phyloP scores from a whole-genome alignment of 2,329 filamentous ascomycete species.

The Stromatinia cepivora region DNA sequence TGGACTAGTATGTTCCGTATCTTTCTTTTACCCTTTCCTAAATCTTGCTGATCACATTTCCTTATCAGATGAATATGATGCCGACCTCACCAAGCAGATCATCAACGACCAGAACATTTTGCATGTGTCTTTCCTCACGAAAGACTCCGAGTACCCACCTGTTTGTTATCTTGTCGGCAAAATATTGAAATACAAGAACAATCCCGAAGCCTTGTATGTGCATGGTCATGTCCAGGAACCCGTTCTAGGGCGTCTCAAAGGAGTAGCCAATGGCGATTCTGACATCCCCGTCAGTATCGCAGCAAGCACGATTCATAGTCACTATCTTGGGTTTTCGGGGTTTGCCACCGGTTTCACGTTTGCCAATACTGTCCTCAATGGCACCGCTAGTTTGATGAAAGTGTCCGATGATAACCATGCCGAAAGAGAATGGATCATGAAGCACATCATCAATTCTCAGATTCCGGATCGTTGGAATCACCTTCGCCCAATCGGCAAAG shows the following conservation, averaged over 20 bases:
- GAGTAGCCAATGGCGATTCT: not conserved
- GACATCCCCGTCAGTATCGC: not conserved
- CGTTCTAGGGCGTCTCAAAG: not conserved
- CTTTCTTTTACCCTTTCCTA: not conserved
- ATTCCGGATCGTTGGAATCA: not conserved
- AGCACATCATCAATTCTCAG: not conserved
- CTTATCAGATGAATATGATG: not conserved
- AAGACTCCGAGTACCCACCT: constrained; percentile 5
- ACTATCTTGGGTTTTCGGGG: not conserved
- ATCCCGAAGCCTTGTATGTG: not conserved
- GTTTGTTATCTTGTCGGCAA: constrained; percentile 5
- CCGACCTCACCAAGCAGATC: not conserved
- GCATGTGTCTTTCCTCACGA: not conserved
- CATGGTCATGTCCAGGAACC: not conserved
- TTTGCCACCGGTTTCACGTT: not conserved
- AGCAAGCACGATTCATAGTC: constrained; percentile 3
- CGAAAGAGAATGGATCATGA: not conserved
- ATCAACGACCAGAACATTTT: constrained; percentile 4
- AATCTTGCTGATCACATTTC: not conserved
- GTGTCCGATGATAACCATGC: not conserved
- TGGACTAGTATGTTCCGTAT: not conserved
- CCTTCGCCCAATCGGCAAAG: not conserved
- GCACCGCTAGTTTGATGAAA: not conserved
- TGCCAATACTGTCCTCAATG: not conserved
- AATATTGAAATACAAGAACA: not conserved